Evolutionary conservation across 2,329 filamentous ascomycete genomes (phyloP), one percentile per base, ranked within the genome.

Genomic region (Teratosphaeria gauchensis): DNA sequence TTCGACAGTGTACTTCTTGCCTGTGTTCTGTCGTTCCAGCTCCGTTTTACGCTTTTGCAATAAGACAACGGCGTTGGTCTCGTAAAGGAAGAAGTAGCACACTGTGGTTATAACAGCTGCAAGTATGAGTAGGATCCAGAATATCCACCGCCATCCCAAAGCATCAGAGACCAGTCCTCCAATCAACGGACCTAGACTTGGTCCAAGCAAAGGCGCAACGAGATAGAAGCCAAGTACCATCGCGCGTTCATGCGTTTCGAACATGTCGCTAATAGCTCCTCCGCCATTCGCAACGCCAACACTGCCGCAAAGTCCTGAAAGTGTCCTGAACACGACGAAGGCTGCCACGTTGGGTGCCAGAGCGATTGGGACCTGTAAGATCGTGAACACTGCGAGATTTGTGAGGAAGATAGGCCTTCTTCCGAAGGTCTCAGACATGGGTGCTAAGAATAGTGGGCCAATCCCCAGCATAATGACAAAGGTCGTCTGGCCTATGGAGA

Each of bases 201-300:
- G 42, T 48, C 42, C 42, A 48, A 48, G 42, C 42, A 48, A n/a
- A 48, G 42, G 42, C n/a, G 42, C 42, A 7, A 48, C 19, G 9
- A 48, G 42, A 19, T 48, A 48, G n/a, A 48, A 48, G 4, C 42
- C 42, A 1, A 48, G 42, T 4, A 48, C 42, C 42, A 48, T 48
- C 9, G 76, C 72, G 61, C 78, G 68, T 61, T 78, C 73, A 33
- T 65, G 72, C 0, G 74, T 73, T 12, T 72, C 62, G 56, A 79
- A 80, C 76, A 80, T 80, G 56, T 80, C 78, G 53, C 69, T 73
- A 28, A 80, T 77, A 0, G 74, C 78, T 1, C 77, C 78, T 5
- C 78, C 78, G 1, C 79, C 78, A 66, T 78, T 80, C 0, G 77
- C 76, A 52, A 80, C 76, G 0, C 77, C 77, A 0, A 80, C 74